Percentiles rank a stretch among this genome's conserved stretches.
phyloP scores from a whole-genome alignment of 768 basidiomycete genomes.

The Boletus rufocinnamomeus region DNA sequence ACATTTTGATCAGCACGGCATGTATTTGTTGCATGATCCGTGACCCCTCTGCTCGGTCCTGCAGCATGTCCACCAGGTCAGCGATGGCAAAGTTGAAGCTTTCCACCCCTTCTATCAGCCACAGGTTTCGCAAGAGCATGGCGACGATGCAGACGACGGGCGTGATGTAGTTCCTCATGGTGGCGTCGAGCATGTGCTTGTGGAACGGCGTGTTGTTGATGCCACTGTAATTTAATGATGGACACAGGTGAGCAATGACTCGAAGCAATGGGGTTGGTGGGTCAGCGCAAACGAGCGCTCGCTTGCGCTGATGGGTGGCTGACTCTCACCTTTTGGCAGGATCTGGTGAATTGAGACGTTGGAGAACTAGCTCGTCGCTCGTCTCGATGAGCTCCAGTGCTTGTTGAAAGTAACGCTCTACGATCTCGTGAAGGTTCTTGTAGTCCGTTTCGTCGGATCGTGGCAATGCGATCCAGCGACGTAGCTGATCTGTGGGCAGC shows the following conservation, averaged over 20 bases:
- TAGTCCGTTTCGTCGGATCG: not conserved
- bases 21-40: conserved; percentile 12
- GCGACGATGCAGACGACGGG: not conserved
- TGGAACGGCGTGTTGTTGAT: conserved; percentile 31
- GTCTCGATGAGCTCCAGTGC: not conserved
- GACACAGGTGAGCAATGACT: too few relatives aligned
- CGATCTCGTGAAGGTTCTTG: fast-evolving
- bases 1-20: too few relatives aligned
- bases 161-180: conserved; percentile 17
- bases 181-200: conserved; percentile 14
- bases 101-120: not conserved
- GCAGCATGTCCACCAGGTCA: not conserved
- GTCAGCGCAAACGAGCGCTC: too few relatives aligned
- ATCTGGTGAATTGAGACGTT: conserved; percentile 14
- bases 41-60: not conserved
- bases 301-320: too few relatives aligned
- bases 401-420: not conserved
- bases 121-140: not conserved
- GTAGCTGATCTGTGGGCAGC: not conserved
- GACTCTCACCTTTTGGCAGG: conserved; percentile 8
- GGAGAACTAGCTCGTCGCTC: conserved; percentile 11
- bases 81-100: not conserved
- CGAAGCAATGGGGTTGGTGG: too few relatives aligned
- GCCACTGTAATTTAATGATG: not conserved
- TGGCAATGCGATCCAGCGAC: fast-evolving